These are phyloP conservation scores for Trichocladium antarcticum DNA, from an alignment of 495 filamentous ascomycete genomes.

Conservation along the genomic window DNA sequence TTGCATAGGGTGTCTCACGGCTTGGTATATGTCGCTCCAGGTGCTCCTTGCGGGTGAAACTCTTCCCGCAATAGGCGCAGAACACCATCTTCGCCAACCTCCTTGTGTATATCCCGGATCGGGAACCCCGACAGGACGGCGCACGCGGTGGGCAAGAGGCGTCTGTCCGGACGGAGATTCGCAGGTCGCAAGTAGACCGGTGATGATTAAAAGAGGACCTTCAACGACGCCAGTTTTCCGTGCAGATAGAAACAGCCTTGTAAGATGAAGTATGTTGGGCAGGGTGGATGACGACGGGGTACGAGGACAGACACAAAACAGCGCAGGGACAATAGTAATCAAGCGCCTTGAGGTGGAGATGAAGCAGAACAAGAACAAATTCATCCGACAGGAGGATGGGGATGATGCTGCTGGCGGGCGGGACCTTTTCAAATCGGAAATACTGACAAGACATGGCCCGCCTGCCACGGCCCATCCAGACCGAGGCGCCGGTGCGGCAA, in stretches of 20 bases:
- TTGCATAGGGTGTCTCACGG: slow-evolving; percentile 37
- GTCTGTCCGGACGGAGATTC: too few relatives aligned
- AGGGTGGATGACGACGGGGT: slow-evolving; percentile 1
- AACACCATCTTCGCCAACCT: slow-evolving; percentile 34
- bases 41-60: slow-evolving; percentile 56
- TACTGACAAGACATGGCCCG: slow-evolving; percentile 15
- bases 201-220: background rate
- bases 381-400: slow-evolving; percentile 15
- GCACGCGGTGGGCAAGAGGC: too few relatives aligned
- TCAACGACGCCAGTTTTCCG: background rate
- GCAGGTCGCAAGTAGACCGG: background rate
- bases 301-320: slow-evolving; percentile 7
- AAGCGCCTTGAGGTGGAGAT: slow-evolving; percentile 16
- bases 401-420: slow-evolving; percentile 5
- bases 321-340: slow-evolving; percentile 10
- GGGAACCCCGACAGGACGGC: too few relatives aligned
- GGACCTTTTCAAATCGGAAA: slow-evolving; percentile 23
- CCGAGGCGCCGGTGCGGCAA: slow-evolving; percentile 14
- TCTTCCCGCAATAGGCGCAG: slow-evolving; percentile 53
- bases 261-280: too few relatives aligned
- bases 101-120: background rate
- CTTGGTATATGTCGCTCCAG: slow-evolving; percentile 51
- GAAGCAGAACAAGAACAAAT: slow-evolving; percentile 8
- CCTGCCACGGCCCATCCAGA: slow-evolving; percentile 6
- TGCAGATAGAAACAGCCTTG: too few relatives aligned